Evolutionary conservation across 345 rosid genomes (phyloP), one percentile per base, ranked within the genome.

Genomic region (Anacardium occidentale): DNA sequence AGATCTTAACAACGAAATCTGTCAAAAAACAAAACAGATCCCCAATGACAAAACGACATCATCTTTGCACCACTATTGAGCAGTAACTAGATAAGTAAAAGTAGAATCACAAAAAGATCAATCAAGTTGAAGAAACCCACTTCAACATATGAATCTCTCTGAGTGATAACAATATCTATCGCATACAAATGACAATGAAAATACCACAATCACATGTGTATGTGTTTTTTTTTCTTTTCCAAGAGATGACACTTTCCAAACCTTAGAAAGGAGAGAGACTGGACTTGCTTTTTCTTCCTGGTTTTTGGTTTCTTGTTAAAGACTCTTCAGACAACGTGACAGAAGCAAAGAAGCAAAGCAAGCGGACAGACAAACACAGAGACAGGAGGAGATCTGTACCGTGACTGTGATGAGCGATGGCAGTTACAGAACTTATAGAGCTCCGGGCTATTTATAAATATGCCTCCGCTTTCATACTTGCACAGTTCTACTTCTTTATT

Each of bases 381-480:
- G 20, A 21, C 55, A 15, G 24, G 69, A 17, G 42, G 40, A 47
- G 54, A 68, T 20, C n/a, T 34, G 61, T 15, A 37, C 42, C 7
- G 8, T 37, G 7, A 50, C 42, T 37, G 9, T 6, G 70, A 12
- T 2, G 62, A 68, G 69, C 17, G 25, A 50, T 50, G 37, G 62
- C 2, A 14, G 70, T 68, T 14, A 15, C 14, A 3, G 15, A 18
- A 12, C 1, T 50, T 50, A 13, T 14, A 24, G 18, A 37, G 71
- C 1, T 7, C 22, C 7, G 55, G 55, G 4, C 62, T 55, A 68
- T 68, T 68, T 68, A 68, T 68, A 68, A 37, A 68, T 68, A 68
- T 15, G 62, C 62, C 13, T 50, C 6, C 14, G 0, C 47, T 67
- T 34, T n/a, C 0, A 32, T n/a, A 51, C 53, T n/a, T n/a, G n/a